Base-by-base conservation (phyloP, 805 yeast genomes). In the Zygotorulaspora florentina region DNA sequence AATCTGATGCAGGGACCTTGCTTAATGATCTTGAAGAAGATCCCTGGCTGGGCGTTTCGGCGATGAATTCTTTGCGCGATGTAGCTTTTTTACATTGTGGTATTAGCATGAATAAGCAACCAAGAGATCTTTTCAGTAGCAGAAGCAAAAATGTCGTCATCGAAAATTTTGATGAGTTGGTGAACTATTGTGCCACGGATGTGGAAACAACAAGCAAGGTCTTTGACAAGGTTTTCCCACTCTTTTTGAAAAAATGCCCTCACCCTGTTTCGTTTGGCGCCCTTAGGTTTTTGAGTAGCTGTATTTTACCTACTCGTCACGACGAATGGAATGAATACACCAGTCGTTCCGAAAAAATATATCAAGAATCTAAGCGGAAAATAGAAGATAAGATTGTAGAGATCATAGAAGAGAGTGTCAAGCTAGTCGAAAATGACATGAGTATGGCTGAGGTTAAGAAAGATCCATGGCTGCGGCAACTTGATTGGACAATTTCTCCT, bases 261-360 rank as follows among this genome's bases (percentile, higher is more conserved):
- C 99, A 93, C 65, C 97, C 99, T 0, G 95, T 91, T 2, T 86
- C 95, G 12, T 85, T 90, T 68, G 90, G 93, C 0, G 96, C 96
- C 2, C 68, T 93, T 37, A 73, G 84, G 53, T 83, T 80, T 45
- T 70, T 93, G 58, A 81, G 89, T 8, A 74, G 83, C 16, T 77
- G 86, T 37, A 78, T 90, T 40, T 67, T 95, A 34, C 96, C 99
- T 1, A 83, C 95, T 0, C 79, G 85, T 13, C 63, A 61, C 16
- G 64, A 75, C 11, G 56, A 68, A 11, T 93, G 99, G 99, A 71
- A 80, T 11, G 61, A 74, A 2, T 93, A 88, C 57, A 67, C 90
- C n/a, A 64, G 73, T 5, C 72, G 66, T 2, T 80, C 96, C 1
- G 99, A 93, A 62, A 44, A 57, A 1, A 64, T 79, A 39, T 91